Evolutionary conservation across 495 filamentous ascomycete species (phyloP).

Genomic region (Daldinia decipiens): DNA sequence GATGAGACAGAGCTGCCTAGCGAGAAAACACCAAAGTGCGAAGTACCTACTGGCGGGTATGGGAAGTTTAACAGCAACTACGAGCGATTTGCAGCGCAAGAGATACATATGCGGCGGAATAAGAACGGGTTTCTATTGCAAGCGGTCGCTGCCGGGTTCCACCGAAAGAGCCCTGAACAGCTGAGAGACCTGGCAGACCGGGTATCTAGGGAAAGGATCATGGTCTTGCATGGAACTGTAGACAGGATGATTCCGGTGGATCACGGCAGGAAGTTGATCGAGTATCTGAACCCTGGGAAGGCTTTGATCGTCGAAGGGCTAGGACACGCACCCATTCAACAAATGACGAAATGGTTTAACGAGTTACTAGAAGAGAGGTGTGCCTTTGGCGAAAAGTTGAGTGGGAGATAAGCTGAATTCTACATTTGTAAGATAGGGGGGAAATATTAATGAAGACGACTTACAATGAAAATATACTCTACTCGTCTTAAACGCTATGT

Average conservation of each 20-base stretch:
- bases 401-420: constrained; percentile 5
- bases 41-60: constrained; percentile 33
- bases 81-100: constrained; percentile 73
- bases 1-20: constrained; percentile 58
- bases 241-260: constrained; percentile 73
- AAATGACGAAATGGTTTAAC: constrained; percentile 64
- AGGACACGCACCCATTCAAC: constrained; percentile 69
- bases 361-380: constrained; percentile 51
- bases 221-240: constrained; percentile 70
- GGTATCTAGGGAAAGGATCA: constrained; percentile 70
- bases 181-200: constrained; percentile 64
- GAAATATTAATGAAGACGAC: not conserved
- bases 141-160: constrained; percentile 74
- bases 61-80: constrained; percentile 71
- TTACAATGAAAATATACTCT: not conserved
- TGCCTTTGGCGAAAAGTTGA: constrained; percentile 21
- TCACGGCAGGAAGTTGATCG: constrained; percentile 63
- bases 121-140: constrained; percentile 72
- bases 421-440: not conserved
- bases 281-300: constrained; percentile 55
- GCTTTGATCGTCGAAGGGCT: constrained; percentile 61
- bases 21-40: constrained; percentile 33
- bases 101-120: constrained; percentile 64
- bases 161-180: constrained; percentile 68
- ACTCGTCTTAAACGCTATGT: not conserved